phyloP scores from a whole-genome alignment of 148 eudicot species.

The Euryodendron excelsum region DNA sequence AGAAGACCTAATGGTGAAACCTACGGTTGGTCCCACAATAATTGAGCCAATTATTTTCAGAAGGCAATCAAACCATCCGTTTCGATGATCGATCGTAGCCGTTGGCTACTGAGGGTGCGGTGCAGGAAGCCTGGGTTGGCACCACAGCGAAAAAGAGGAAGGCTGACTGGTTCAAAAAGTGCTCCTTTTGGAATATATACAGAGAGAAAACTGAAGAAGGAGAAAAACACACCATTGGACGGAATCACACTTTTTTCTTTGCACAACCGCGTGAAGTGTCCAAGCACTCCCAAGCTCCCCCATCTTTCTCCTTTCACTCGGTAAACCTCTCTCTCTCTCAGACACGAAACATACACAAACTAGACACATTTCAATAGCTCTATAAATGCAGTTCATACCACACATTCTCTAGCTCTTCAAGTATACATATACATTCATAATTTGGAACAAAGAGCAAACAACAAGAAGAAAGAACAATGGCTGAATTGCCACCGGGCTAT shows the following conservation, averaged over 20 bases:
- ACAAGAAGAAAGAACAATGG: neutral
- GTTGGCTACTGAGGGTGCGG: neutral
- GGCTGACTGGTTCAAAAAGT: neutral
- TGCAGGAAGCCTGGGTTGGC: neutral
- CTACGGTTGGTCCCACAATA: too few species aligned
- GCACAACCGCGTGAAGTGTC: slow-evolving; percentile 17
- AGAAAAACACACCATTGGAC: neutral
- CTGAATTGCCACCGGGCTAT: slow-evolving; percentile 25
- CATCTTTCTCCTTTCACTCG: slow-evolving; percentile 22
- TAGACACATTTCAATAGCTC: neutral
- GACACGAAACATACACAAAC: neutral
- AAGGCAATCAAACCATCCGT: too few species aligned
- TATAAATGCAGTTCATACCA: neutral
- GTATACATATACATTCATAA: too few species aligned
- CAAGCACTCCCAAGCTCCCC: neutral
- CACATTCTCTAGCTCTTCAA: too few species aligned
- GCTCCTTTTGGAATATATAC: too few species aligned
- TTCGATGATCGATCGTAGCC: too few species aligned
- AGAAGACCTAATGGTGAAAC: too few species aligned
- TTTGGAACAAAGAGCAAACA: neutral
- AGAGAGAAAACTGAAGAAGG: neutral
- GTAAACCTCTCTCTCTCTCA: neutral
- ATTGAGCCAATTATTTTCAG: too few species aligned
- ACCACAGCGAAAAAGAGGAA: neutral
- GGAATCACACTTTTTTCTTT: neutral